Conservation (phyloP, 179 eudicot genomes). For the Drosera spatulata region DNA sequence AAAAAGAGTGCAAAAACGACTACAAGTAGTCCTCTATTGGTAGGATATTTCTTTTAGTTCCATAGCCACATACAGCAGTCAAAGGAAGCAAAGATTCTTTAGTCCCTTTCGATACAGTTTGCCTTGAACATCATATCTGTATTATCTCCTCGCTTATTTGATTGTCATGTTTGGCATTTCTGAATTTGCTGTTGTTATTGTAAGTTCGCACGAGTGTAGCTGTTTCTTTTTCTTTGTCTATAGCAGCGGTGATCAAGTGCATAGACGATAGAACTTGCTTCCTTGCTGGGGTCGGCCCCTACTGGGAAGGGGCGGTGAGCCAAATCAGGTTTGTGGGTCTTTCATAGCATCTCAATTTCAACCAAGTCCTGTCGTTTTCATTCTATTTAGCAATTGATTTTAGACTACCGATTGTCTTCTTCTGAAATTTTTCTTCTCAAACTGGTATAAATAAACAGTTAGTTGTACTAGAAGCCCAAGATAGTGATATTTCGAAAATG, state of each 20-base stretch:
- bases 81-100: background rate
- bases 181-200: background rate
- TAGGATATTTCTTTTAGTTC: background rate
- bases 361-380: background rate
- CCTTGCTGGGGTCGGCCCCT: slow-evolving; percentile 17
- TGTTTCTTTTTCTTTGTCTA: no score
- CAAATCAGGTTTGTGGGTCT: slow-evolving; percentile 9
- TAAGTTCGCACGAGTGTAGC: slow-evolving; percentile 5
- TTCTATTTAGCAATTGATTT: background rate
- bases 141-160: slow-evolving; percentile 5
- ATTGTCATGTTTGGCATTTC: background rate
- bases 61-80: background rate
- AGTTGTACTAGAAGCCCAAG: background rate
- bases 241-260: no score
- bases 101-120: slow-evolving; percentile 6
- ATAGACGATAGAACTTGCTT: no score
- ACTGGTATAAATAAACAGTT: background rate
- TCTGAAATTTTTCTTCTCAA: background rate
- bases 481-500: background rate
- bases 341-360: background rate
- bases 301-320: slow-evolving; percentile 10
- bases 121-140: background rate
- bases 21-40: background rate
- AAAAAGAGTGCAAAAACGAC: background rate
- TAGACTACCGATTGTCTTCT: background rate